These are phyloP conservation scores for Lentinus tigrinus DNA, from an alignment of 768 basidiomycete genomes.

Conservation along the genomic window DNA sequence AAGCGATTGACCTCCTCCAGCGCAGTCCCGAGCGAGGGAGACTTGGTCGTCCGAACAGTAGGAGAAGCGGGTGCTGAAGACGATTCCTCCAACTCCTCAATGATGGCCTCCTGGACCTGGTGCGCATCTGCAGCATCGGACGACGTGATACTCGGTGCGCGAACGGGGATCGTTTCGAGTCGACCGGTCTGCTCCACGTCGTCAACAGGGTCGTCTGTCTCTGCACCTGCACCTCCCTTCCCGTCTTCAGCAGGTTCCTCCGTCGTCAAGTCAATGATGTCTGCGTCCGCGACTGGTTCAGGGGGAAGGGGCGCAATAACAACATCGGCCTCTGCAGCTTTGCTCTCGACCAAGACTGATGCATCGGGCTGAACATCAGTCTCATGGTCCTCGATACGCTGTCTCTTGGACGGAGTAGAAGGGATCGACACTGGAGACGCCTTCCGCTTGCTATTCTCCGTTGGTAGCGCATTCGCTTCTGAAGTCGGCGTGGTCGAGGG, in stretches of 20 bases:
- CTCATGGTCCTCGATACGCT: background rate
- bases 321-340: background rate
- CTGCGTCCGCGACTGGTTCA: too few species aligned
- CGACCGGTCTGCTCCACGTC: background rate
- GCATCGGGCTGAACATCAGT: background rate
- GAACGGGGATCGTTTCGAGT: background rate
- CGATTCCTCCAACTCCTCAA: background rate
- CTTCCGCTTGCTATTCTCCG: conserved; percentile 4
- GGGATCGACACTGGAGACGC: background rate
- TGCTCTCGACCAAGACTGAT: background rate
- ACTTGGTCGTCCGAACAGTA: background rate
- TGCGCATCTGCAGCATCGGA: conserved; percentile 4
- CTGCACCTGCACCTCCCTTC: background rate
- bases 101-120: background rate
- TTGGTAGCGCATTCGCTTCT: background rate
- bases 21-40: background rate
- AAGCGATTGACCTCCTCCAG: conserved; percentile 1
- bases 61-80: conserved; percentile 2
- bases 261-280: too few species aligned
- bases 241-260: too few species aligned
- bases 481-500: background rate
- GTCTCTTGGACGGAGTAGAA: conserved; percentile 6
- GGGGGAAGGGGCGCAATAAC: background rate
- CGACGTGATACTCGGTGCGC: background rate
- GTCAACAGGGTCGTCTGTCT: too few species aligned